A percentile compares a stretch with the other conserved stretches of the same genome.
phyloP scores from a whole-genome alignment of 2,329 filamentous ascomycete genomes.

The Cordyceps militaris region DNA sequence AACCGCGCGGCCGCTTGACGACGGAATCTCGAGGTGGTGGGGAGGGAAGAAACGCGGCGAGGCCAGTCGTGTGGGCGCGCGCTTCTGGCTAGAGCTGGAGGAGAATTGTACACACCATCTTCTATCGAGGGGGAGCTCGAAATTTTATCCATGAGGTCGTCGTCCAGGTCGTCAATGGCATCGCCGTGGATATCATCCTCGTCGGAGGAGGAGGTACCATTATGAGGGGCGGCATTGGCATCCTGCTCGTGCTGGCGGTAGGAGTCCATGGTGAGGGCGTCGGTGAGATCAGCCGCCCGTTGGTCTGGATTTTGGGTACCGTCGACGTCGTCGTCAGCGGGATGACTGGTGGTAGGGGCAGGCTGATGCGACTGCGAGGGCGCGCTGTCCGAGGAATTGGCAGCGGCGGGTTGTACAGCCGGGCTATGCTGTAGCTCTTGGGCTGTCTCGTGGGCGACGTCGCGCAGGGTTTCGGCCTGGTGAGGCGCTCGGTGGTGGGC shows the following conservation, averaged over 20 bases:
- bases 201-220: conserved; percentile 46
- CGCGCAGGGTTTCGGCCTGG: conserved; percentile 76
- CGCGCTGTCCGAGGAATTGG: conserved; percentile 36
- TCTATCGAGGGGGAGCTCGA: conserved; percentile 98
- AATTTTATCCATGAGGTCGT: conserved; percentile 98
- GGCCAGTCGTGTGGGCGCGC: conserved; percentile 29
- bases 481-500: conserved; percentile 59
- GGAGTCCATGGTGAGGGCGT: conserved; percentile 13
- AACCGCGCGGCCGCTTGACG: conserved; percentile 26
- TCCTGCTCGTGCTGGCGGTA: conserved; percentile 43
- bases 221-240: conserved; percentile 52
- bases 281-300: conserved; percentile 12
- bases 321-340: conserved; percentile 34
- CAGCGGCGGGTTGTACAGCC: conserved; percentile 22
- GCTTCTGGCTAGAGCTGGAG: conserved; percentile 23
- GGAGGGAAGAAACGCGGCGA: conserved; percentile 37
- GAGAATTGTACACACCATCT: conserved; percentile 73
- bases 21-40: conserved; percentile 26
- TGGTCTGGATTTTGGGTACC: conserved; percentile 13
- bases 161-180: conserved; percentile 68
- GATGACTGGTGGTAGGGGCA: conserved; percentile 34
- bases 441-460: conserved; percentile 68
- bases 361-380: conserved; percentile 25
- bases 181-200: conserved; percentile 61
- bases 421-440: conserved; percentile 64